phyloP scores from a whole-genome alignment of 768 basidiomycete species.

The Rhizopogon rudus region DNA sequence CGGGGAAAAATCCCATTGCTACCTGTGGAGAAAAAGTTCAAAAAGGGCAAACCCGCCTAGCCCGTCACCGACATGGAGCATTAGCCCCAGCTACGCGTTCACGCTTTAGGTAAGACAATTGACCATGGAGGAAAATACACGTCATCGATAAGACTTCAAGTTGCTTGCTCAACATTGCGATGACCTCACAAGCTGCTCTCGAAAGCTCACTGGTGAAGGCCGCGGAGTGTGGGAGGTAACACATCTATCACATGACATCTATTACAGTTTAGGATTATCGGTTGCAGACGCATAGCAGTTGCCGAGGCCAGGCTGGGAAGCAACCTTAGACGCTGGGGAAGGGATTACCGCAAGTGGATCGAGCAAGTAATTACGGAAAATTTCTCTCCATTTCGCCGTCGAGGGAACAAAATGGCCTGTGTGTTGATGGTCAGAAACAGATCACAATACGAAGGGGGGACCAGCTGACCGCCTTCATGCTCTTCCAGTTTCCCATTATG shows the following conservation, averaged over 20 bases:
- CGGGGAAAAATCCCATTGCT: too few species aligned
- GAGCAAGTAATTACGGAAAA: conserved; percentile 62
- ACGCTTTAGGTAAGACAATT: too few species aligned
- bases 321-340: conserved; percentile 34
- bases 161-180: too few species aligned
- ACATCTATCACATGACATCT: conserved; percentile 3
- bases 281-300: background rate
- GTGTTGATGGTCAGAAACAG: background rate
- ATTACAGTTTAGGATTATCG: background rate
- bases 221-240: too few species aligned
- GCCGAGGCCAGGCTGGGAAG: conserved; percentile 24
- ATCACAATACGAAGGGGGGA: background rate
- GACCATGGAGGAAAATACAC: too few species aligned
- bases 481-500: conserved; percentile 58
- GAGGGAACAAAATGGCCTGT: conserved; percentile 83
- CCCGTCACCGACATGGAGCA: too few species aligned
- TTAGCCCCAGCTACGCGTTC: too few species aligned
- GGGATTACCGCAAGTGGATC: conserved; percentile 44
- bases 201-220: too few species aligned
- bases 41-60: too few species aligned
- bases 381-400: conserved; percentile 70
- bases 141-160: too few species aligned
- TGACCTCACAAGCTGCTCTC: too few species aligned
- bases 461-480: conserved; percentile 72
- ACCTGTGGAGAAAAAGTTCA: too few species aligned